Base-by-base conservation (phyloP, 1,284 basidiomycete species). In the Leccinum subrobustum region DNA sequence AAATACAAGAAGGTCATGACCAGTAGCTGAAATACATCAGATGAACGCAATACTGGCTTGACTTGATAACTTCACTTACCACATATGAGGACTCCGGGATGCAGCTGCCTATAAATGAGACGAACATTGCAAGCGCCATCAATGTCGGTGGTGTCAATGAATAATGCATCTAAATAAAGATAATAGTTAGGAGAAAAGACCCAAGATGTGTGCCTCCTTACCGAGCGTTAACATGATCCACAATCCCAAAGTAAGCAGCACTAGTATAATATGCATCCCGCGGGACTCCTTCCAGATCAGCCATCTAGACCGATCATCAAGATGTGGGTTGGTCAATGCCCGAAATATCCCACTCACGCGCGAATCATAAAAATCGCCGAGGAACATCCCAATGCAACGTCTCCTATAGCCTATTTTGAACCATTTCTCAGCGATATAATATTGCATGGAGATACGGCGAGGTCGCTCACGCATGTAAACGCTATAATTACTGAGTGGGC, bases 331-430 rank as follows among this genome's bases (percentile, higher is more conserved):
- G 6, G 25, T 29, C 7, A 1, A 27, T 47, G 44, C n/a, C 3
- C 11, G 9, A 47, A 12, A 12, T 12, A 47, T 47, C 44, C 11
- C 18, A 57, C 68, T 39, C 57, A 71, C 72, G 71, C 60, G 58
- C 72, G 71, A 57, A 69, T 67, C 64, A 67, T 55, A 27, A 71
- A 57, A 37, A 62, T 71, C 2, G 50, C 59, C 0, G 70, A 68
- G 18, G 66, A 62, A 47, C 71, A 71, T 14, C 55, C 68, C 7
- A 74, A 8, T 11, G 60, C 37, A 9, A 59, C 7, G 47, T 37
- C 31, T 6, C 50, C 61, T 4, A 25, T 5, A 2, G 58, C 6
- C 68, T 70, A 56, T n/a, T 1, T 14, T 44, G 5, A 2, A 35
- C 3, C 2, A 33, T 29, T 7, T 39, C n/a, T 65, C 7, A 60